Base-by-base conservation (phyloP, 306 rosid genomes). In the Oxytropis ochrocephala region DNA sequence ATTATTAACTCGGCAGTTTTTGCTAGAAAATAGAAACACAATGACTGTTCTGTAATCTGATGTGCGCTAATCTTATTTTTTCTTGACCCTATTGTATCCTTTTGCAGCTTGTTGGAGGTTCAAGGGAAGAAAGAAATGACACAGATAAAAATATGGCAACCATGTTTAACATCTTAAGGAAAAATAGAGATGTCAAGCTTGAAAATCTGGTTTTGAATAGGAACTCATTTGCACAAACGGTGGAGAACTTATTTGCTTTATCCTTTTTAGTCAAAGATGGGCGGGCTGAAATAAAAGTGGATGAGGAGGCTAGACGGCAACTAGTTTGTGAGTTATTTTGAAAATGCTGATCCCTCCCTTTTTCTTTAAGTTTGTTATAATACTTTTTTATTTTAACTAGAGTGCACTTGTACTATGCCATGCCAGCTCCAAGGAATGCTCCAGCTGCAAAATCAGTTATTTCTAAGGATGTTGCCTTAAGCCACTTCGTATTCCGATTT, bases 241-340 rank as follows among this genome's bases (percentile, higher is more conserved):
- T 80, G 65, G 88, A 84, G 77, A 84, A 84, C 58, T 62, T 84
- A 14, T 84, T 84, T 77, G 77, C 88, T 62, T 43, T 84, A 11
- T 80, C 88, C 3, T 84, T 78, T 63, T 75, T 80, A 75, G 81
- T 84, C 74, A 78, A 81, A 78, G 88, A 84, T 67, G 88, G 88
- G 8, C 72, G 85, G 14, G 83, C 83, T 8, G 85, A 78, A 67
- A 80, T 84, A 8, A 80, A 67, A 61, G 59, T 80, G 54, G 52
- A 84, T 16, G 78, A 71, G 54, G 78, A 71, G 54, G 70, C 75
- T 65, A 79, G 85, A 67, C 11, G 48, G 39, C 88, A 80, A 10
- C 50, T 78, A 60, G 88, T 80, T 43, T 80, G 88, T 84, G 67
- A 80, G 88, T 62, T 18, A 44, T 51, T 67, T 67, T 21, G 42